Base-by-base conservation (phyloP, 352 stramenopile species). In the Globisporangium heterothallicum region DNA sequence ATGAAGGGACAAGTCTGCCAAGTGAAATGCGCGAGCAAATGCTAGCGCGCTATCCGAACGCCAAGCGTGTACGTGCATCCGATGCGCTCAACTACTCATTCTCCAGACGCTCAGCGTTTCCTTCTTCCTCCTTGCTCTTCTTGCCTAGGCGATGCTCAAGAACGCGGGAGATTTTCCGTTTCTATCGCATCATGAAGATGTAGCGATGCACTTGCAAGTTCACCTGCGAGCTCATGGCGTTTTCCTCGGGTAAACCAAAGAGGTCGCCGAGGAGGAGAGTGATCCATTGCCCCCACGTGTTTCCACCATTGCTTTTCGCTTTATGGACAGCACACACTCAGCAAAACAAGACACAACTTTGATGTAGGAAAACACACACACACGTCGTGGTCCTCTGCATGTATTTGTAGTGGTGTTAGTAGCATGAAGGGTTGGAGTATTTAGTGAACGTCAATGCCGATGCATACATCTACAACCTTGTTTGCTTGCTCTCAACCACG, bases 181-280 rank as follows among this genome's bases (percentile, higher is more conserved):
- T 32, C 56, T 91, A 4, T 88, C 79, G 22, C 79, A 88, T 24
- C 63, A 82, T 22, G 77, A 88, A 36, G 72, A 91, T 32, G 79
- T 88, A 19, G 75, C 74, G 47, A 82, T 91, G 75, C 65, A 87
- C 42, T 49, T 91, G n/a, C 74, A 87, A 58, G 75, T 89, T 4
- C 78, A 87, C 56, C 52, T 89, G 14, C 78, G 78, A 36, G 66
- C 73, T 1, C 74, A 86, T 45, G 68, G 72, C 3, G 64, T 62
- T 6, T 84, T 78, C 34, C 63, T 74, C 12, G 64, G 49, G 4
- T 82, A 40, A 78, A n/a, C n/a, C 12, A 38, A 38, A 36, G 16
- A 16, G 30, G 6, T 8, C 4, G 24, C 12, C 24, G 44, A 34
- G 21, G 6, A n/a, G n/a, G n/a, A n/a, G n/a, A n/a, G n/a, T n/a